phyloP scores from a whole-genome alignment of 1,139 yeast genomes.

The Pichia sp. region DNA sequence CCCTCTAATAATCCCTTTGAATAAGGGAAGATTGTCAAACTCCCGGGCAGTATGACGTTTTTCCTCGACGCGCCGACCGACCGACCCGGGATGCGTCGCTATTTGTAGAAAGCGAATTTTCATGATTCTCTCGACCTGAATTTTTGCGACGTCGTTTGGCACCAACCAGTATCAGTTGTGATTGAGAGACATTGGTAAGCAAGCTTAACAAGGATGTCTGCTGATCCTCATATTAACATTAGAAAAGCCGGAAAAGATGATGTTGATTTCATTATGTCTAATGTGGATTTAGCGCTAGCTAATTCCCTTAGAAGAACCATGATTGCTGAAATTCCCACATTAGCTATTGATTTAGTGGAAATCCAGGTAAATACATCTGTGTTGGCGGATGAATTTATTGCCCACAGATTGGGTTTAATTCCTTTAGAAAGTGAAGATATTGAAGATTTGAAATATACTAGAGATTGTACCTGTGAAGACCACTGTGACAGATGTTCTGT shows the following conservation, averaged over 20 bases:
- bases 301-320: slow-evolving; percentile 87
- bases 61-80: too few species aligned
- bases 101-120: too few species aligned
- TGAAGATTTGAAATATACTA: slow-evolving; percentile 68
- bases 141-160: too few species aligned
- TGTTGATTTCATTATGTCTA: slow-evolving; percentile 82
- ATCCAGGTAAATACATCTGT: slow-evolving; percentile 91
- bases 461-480: slow-evolving; percentile 97
- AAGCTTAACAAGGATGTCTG: too few species aligned
- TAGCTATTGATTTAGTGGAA: slow-evolving; percentile 94
- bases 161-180: too few species aligned
- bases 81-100: too few species aligned
- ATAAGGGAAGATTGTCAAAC: too few species aligned
- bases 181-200: too few species aligned
- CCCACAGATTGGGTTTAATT: slow-evolving; percentile 87
- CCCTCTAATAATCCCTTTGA: too few species aligned
- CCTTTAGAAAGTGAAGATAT: slow-evolving; percentile 84
- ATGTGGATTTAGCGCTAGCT: slow-evolving; percentile 86
- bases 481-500: slow-evolving; percentile 95
- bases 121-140: too few species aligned
- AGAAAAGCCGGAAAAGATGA: slow-evolving; percentile 78
- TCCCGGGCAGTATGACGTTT: too few species aligned
- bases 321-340: slow-evolving; percentile 93
- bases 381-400: slow-evolving; percentile 89
- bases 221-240: slow-evolving; percentile 78